These are phyloP conservation scores for Xylaria polymorpha DNA, from an alignment of 2,329 filamentous ascomycete species.

Conservation along the genomic window DNA sequence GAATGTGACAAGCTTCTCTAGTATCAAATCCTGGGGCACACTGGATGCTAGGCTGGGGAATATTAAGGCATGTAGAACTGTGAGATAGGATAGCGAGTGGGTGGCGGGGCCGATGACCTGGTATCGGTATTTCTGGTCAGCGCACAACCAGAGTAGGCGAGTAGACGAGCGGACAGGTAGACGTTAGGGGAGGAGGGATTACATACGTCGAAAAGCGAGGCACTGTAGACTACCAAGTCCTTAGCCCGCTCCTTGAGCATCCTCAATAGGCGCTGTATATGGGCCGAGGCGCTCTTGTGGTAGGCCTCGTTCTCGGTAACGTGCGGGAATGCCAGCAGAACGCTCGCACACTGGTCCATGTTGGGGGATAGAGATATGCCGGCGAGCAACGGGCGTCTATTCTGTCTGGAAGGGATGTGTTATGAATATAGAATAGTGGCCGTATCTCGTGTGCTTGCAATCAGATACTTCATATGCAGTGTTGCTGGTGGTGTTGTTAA, in stretches of 20 bases:
- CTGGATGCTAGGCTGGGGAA: conserved; percentile 49
- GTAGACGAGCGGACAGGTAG: neutral
- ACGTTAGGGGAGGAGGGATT: conserved; percentile 1
- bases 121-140: conserved; percentile 12
- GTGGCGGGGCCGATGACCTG: conserved; percentile 60
- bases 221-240: conserved; percentile 51
- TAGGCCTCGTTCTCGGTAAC: conserved; percentile 52
- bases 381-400: neutral
- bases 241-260: conserved; percentile 52
- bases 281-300: conserved; percentile 54
- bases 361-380: conserved; percentile 14
- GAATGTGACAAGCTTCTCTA: conserved; percentile 59
- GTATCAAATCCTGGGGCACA: conserved; percentile 47
- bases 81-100: conserved; percentile 65
- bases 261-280: conserved; percentile 54
- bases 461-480: neutral
- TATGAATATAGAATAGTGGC: neutral
- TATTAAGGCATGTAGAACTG: conserved; percentile 58
- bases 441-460: neutral
- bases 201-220: conserved; percentile 56
- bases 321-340: conserved; percentile 58
- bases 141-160: neutral
- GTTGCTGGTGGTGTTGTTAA: neutral
- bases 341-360: conserved; percentile 55
- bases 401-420: neutral